Evolutionary conservation across 192 early-diverging fungal genomes (phyloP).

Genomic region (Borealophlyctis nickersoniae): DNA sequence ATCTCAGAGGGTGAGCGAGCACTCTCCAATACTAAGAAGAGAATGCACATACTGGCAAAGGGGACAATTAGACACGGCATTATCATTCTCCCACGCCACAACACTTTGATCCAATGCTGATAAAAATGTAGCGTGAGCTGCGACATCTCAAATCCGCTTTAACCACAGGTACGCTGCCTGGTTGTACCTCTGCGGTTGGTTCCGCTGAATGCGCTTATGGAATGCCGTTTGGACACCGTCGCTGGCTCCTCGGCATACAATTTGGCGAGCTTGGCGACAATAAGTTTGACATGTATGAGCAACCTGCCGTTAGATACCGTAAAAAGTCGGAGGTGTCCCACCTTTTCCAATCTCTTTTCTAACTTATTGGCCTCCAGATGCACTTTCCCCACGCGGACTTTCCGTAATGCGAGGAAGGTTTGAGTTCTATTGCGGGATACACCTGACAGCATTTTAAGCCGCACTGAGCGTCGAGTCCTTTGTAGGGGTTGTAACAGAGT

Average conservation of each 20-base stretch:
- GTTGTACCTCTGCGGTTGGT: neutral
- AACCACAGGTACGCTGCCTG: neutral
- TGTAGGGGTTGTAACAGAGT: too few species aligned
- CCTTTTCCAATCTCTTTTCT: conserved; percentile 54
- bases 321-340: conserved; percentile 4
- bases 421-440: conserved; percentile 42
- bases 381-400: conserved; percentile 26
- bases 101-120: conserved; percentile 42
- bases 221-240: conserved; percentile 2
- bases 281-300: too few species aligned
- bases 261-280: conserved; percentile 16
- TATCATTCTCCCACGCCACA: conserved; percentile 49
- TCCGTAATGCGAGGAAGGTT: conserved; percentile 38
- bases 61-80: conserved; percentile 34
- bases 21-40: neutral
- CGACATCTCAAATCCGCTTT: neutral
- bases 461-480: too few species aligned
- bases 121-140: neutral
- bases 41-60: conserved; percentile 35
- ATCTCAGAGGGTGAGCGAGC: neutral
- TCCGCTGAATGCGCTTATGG: neutral
- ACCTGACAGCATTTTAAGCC: conserved; percentile 16
- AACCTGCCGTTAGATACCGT: neutral
- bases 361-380: conserved; percentile 49
- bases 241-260: conserved; percentile 20